Conservation (phyloP, 495 filamentous ascomycete species). For the Amphirosellinia nigrospora region DNA sequence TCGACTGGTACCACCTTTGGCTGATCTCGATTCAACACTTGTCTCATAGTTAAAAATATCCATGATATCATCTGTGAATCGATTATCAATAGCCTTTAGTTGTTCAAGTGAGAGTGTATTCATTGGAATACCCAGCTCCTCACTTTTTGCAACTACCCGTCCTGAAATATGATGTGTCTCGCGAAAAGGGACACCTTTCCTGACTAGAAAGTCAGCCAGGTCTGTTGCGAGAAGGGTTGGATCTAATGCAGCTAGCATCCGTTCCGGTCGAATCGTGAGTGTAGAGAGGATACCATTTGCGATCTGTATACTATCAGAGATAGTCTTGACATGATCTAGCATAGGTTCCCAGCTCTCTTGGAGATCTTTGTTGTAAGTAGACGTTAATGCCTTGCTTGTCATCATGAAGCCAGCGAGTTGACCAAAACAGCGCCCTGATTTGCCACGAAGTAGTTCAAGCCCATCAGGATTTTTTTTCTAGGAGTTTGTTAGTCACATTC, state of each 20-base stretch:
- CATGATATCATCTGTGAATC: conserved; percentile 70
- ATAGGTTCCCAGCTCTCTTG: conserved; percentile 91
- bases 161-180: conserved; percentile 94
- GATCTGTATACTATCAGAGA: conserved; percentile 84
- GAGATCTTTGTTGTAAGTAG: conserved; percentile 94
- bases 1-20: conserved; percentile 72
- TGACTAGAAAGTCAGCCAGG: conserved; percentile 88
- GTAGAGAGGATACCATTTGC: conserved; percentile 81
- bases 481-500: conserved; percentile 37
- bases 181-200: conserved; percentile 85
- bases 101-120: conserved; percentile 74
- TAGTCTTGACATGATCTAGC: conserved; percentile 86
- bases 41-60: conserved; percentile 72
- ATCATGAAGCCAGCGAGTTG: conserved; percentile 89
- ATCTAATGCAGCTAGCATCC: conserved; percentile 78
- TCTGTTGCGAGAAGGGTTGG: conserved; percentile 76
- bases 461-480: conserved; percentile 85
- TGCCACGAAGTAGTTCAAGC: conserved; percentile 87
- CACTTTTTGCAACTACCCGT: conserved; percentile 70
- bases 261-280: conserved; percentile 70
- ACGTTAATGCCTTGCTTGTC: conserved; percentile 70
- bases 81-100: conserved; percentile 65
- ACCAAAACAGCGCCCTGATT: conserved; percentile 83
- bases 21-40: conserved; percentile 72
- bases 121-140: conserved; percentile 75